These are phyloP conservation scores for Sequoia sempervirens DNA, from an alignment of 75 land plant genomes.

Conservation along the genomic window DNA sequence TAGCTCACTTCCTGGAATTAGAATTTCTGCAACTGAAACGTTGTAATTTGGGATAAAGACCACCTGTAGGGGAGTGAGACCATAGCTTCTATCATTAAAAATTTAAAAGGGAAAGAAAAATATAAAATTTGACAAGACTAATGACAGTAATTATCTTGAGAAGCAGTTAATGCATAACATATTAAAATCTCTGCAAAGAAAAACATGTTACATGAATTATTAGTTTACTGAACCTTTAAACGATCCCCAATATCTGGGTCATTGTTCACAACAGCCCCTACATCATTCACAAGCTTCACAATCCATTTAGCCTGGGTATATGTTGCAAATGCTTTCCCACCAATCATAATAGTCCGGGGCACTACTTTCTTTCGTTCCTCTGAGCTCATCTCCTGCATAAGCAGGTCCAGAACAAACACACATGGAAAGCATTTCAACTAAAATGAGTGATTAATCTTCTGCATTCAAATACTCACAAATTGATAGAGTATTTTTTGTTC, in stretches of 20 bases:
- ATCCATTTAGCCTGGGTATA: constrained; percentile 94
- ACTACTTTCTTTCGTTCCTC: constrained; percentile 71
- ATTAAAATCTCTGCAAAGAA: not conserved
- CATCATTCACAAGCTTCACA: constrained; percentile 92
- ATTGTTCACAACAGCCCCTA: constrained; percentile 87
- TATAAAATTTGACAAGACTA: not conserved
- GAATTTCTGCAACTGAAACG: constrained; percentile 89
- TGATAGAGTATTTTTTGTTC: not conserved
- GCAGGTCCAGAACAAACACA: not conserved
- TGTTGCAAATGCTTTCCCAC: constrained; percentile 99
- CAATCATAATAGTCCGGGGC: constrained; percentile 89
- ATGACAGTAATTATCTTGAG: not conserved
- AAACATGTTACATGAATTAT: not conserved
- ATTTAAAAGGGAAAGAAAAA: not conserved
- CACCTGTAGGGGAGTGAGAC: constrained; percentile 44
- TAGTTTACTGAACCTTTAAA: constrained; percentile 59
- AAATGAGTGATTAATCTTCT: not conserved
- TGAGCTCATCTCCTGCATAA: constrained; percentile 63
- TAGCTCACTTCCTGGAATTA: constrained; percentile 93
- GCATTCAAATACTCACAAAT: not conserved
- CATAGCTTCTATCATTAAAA: constrained; percentile 8
- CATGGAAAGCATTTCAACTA: not conserved
- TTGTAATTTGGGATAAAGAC: constrained; percentile 97
- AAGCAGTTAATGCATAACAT: not conserved
- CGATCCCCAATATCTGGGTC: constrained; percentile 74